phyloP scores from a whole-genome alignment of 2,329 filamentous ascomycete genomes.

The Cladosporium sp. region DNA sequence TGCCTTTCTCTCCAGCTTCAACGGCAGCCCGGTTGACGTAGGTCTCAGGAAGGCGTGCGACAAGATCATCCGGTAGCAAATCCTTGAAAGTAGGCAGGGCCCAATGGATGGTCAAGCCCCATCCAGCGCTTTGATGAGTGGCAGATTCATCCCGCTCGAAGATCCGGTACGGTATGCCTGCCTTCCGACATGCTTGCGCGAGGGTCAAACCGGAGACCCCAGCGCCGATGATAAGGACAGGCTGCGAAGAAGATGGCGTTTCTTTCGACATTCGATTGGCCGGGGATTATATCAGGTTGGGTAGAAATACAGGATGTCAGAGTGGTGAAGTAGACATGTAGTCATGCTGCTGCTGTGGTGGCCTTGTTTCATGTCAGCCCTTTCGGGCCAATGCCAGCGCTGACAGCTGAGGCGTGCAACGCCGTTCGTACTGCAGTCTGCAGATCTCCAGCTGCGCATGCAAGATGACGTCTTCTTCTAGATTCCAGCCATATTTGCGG shows the following conservation, averaged over 20 bases:
- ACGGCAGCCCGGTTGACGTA: slow-evolving; percentile 53
- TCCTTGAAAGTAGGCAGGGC: slow-evolving; percentile 49
- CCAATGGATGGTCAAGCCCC: slow-evolving; percentile 63
- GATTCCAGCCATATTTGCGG: no score
- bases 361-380: slow-evolving; percentile 4
- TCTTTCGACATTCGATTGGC: slow-evolving; percentile 7
- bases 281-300: no score
- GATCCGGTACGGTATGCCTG: slow-evolving; percentile 16
- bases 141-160: slow-evolving; percentile 20
- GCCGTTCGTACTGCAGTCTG: background rate
- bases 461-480: slow-evolving; percentile 7
- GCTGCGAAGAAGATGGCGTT: background rate
- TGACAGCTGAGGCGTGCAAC: slow-evolving; percentile 2
- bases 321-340: background rate
- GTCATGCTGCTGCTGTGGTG: slow-evolving; percentile 3
- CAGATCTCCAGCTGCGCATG: background rate
- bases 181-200: slow-evolving; percentile 19
- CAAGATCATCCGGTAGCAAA: slow-evolving; percentile 47
- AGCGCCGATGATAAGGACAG: slow-evolving; percentile 20
- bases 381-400: background rate
- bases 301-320: no score
- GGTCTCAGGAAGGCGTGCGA: slow-evolving; percentile 43
- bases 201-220: slow-evolving; percentile 19
- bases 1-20: slow-evolving; percentile 42
- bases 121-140: slow-evolving; percentile 28